Conservation (phyloP, 257 asterid genomes). For the Oldenlandia corymbosa region DNA sequence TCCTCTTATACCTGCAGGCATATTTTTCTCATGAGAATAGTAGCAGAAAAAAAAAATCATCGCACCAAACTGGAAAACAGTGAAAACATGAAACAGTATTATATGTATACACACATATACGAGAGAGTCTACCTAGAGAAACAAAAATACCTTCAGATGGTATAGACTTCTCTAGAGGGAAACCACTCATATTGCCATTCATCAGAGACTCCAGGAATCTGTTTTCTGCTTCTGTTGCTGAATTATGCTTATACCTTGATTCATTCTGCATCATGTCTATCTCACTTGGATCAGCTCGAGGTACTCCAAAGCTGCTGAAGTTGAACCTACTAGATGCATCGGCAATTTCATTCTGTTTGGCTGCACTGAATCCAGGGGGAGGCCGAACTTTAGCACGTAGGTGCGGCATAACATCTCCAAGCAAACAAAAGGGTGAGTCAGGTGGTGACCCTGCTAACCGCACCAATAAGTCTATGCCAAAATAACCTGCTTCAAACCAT, state of each 20-base stretch:
- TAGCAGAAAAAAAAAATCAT: constrained; percentile 1
- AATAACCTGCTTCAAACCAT: constrained; percentile 96
- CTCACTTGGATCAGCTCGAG: constrained; percentile 43
- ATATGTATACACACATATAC: too few species aligned
- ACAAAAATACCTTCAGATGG: constrained; percentile 63
- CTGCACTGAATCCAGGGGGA: constrained; percentile 89
- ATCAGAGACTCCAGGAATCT: constrained; percentile 83
- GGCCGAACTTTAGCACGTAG: constrained; percentile 88
- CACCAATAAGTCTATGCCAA: constrained; percentile 92
- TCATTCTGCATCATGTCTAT: constrained; percentile 51
- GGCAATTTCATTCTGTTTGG: constrained; percentile 59
- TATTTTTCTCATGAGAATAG: constrained; percentile 13
- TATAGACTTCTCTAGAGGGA: constrained; percentile 50
- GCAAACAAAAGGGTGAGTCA: constrained; percentile 63
- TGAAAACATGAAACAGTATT: neutral
- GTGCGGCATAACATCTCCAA: constrained; percentile 98
- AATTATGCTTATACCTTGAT: constrained; percentile 41
- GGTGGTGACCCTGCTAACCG: constrained; percentile 66
- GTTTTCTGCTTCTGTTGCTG: constrained; percentile 70
- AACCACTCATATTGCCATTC: constrained; percentile 50
- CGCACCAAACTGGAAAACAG: neutral
- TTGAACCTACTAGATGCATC: constrained; percentile 46
- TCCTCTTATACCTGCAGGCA: constrained; percentile 63
- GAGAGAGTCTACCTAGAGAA: neutral
- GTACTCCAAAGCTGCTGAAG: constrained; percentile 38